Evolutionary conservation across 1,284 basidiomycete species (phyloP).

Genomic region (Ustanciosporium gigantosporum): DNA sequence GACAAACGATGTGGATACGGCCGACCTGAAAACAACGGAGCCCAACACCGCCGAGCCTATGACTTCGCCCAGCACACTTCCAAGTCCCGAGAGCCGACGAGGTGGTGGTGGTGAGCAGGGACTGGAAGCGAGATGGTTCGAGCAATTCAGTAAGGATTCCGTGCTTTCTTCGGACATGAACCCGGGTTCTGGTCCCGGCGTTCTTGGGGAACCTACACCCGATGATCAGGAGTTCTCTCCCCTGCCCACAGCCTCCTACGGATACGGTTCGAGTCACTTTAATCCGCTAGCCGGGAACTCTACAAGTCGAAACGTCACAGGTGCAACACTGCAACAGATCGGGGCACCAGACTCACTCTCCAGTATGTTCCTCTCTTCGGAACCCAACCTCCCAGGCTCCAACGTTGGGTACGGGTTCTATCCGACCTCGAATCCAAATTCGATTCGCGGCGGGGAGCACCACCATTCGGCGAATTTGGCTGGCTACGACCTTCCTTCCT

Average conservation of each 20-base stretch:
- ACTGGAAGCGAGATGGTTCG: conserved; percentile 26
- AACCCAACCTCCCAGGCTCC: not conserved
- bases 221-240: not conserved
- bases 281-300: conserved; percentile 36
- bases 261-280: conserved; percentile 30
- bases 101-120: not conserved
- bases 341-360: conserved; percentile 24
- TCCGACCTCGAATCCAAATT: not conserved
- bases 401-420: not conserved
- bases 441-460: no score
- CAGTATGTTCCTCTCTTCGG: conserved; percentile 28
- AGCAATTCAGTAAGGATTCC: conserved; percentile 20
- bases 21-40: not conserved
- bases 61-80: no score
- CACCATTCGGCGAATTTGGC: no score
- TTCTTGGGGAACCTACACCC: not conserved
- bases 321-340: conserved; percentile 11
- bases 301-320: conserved; percentile 8
- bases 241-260: conserved; percentile 13
- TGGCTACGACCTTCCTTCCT: no score
- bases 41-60: no score
- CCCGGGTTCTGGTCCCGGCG: conserved; percentile 12
- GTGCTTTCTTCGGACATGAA: conserved; percentile 21
- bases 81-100: no score
- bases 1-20: no score